A percentile compares a stretch with the other conserved stretches of the same genome.
These are phyloP conservation scores for Hippophae rhamnoides DNA, from an alignment of 306 rosid species.

Conservation along the genomic window DNA sequence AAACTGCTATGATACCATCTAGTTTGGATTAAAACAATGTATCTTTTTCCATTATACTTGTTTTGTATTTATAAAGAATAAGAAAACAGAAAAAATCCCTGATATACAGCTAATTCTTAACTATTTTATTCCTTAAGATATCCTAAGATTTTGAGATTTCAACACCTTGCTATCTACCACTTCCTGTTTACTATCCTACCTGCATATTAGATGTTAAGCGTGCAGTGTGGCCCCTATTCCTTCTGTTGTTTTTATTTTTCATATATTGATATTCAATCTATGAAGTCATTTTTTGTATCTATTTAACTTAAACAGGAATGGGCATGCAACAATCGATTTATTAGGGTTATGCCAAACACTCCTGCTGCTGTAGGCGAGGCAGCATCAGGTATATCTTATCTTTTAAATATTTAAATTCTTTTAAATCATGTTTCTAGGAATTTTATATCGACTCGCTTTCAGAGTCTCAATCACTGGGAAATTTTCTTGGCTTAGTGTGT, in stretches of 20 bases:
- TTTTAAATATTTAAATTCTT: no score
- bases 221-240: background rate
- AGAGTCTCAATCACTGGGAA: background rate
- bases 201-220: no score
- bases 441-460: background rate
- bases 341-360: constrained; percentile 77
- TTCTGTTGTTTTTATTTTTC: background rate
- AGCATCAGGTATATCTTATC: constrained; percentile 51
- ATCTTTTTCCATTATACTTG: no score
- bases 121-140: no score
- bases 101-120: no score
- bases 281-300: background rate
- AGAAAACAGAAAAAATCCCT: no score
- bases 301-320: constrained; percentile 46
- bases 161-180: no score
- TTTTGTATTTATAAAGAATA: no score
- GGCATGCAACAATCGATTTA: constrained; percentile 60
- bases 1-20: no score
- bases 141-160: no score
- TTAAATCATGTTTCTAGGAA: background rate
- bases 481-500: background rate
- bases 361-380: constrained; percentile 74
- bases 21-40: no score
- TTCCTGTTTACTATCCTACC: no score
- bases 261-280: background rate